These are phyloP conservation scores for Astrothelium macrocarpum DNA, from an alignment of 495 filamentous ascomycete genomes.

Conservation along the genomic window DNA sequence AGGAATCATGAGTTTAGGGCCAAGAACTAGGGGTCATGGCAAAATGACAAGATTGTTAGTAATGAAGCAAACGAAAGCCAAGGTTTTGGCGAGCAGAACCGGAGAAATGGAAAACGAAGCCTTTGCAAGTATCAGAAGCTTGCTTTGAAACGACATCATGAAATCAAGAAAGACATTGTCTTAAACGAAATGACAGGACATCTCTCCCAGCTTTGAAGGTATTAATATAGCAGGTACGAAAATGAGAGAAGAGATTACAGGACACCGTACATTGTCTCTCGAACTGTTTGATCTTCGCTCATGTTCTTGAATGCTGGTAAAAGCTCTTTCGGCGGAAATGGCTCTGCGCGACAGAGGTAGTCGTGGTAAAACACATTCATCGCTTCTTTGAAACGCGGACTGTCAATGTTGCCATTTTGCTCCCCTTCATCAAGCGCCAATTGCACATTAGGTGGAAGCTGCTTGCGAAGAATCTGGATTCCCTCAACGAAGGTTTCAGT, in stretches of 20 bases:
- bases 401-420: constrained; percentile 24
- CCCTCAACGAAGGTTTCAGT: constrained; percentile 25
- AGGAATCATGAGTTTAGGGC: no score
- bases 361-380: constrained; percentile 32
- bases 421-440: constrained; percentile 31
- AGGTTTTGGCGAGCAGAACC: no score
- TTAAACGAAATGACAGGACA: no score
- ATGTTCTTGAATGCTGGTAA: background rate
- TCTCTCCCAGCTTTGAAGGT: no score
- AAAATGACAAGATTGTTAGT: no score
- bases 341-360: constrained; percentile 33
- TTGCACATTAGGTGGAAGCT: constrained; percentile 35
- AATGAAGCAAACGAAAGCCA: no score
- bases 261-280: background rate
- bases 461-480: constrained; percentile 19
- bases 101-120: no score
- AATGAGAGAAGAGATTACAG: background rate
- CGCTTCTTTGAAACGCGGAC: constrained; percentile 35
- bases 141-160: no score
- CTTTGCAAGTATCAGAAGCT: no score
- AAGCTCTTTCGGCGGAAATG: constrained; percentile 22
- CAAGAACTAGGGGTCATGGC: no score
- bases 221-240: background rate
- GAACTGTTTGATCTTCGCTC: background rate
- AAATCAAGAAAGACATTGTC: no score